Evolutionary conservation across 768 basidiomycete genomes (phyloP), one percentile per base, ranked within the genome.

Genomic region (Mrakia blollopis): DNA sequence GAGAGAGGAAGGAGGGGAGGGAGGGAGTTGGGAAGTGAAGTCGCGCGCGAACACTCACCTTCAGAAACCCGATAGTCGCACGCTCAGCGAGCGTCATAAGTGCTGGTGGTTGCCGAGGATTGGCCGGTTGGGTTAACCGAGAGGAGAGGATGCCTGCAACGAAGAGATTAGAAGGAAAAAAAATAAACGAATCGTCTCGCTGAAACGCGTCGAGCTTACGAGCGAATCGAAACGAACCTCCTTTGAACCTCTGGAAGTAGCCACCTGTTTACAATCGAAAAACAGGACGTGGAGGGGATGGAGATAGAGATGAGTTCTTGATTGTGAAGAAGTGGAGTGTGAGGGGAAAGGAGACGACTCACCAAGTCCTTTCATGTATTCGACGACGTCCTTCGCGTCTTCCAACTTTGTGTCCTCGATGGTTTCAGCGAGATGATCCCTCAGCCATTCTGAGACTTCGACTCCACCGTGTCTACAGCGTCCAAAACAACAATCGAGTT

Each of bases 211-310:
- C 41, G 25, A 50, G 62, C 50, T 7, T 23, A 30, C 62, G 21
- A 18, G 14, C 25, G 62, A 61, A 61, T 30, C 14, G 16, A 47
- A n/a, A 78, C 3, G 86, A 89, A 16, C 94, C 94, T 11, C 94
- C 94, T 79, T 85, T 86, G 84, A 92, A 98, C 69, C 94, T 88
- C 81, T 90, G 91, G 83, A 94, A 98, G 83, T 98, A 98, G 23
- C 94, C 94, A 10, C 81, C 81, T 82, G 65, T 16, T 37, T 6
- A 6, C 7, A 44, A 44, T 11, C 44, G 10, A 14, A 44, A n/a
- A n/a, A n/a, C n/a, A n/a, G n/a, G n/a, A n/a, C n/a, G n/a, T n/a
- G n/a, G n/a, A n/a, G n/a, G n/a, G 6, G 23, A 25, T 3, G 39
- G 30, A 44, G 32, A 54, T 5, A 37, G 35, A 21, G 37, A 68